A percentile compares a stretch with the other conserved stretches of the same genome.
These are phyloP conservation scores for Pestalotiopsis sp. DNA, from an alignment of 2,329 filamentous ascomycete species.

Conservation along the genomic window DNA sequence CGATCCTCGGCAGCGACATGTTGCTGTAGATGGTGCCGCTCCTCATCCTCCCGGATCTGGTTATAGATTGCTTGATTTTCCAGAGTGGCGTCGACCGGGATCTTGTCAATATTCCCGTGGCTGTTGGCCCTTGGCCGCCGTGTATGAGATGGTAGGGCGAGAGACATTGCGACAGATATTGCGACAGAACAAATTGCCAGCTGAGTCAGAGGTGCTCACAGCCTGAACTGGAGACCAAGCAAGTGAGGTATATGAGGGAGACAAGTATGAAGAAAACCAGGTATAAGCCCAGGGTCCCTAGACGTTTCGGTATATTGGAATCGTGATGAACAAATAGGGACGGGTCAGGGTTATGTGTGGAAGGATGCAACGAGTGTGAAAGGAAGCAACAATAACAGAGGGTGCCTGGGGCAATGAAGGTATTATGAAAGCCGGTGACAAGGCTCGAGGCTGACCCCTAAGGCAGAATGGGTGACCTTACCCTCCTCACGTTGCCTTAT, in stretches of 20 bases:
- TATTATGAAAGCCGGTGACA: not conserved
- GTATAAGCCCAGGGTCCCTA: not conserved
- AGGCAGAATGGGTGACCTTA: conserved; percentile 20
- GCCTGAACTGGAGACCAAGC: not conserved
- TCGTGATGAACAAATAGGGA: not conserved
- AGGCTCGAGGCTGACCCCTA: conserved; percentile 17
- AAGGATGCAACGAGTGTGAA: conserved; percentile 4
- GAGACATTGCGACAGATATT: not conserved
- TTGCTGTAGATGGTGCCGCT: conserved; percentile 18
- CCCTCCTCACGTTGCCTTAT: conserved; percentile 7
- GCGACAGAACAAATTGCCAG: not conserved
- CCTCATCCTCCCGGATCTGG: conserved; percentile 23
- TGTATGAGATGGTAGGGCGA: not conserved
- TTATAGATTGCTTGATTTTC: conserved; percentile 29
- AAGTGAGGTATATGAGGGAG: not conserved
- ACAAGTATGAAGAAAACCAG: not conserved
- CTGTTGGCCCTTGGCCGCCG: conserved; percentile 5
- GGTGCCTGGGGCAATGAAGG: not conserved
- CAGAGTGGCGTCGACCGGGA: conserved; percentile 24
- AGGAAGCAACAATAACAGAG: not conserved
- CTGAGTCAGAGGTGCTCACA: not conserved
- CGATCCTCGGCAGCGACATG: conserved; percentile 23
- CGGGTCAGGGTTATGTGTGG: not conserved
- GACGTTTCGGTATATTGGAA: not conserved
- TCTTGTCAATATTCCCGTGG: conserved; percentile 14